phyloP scores from a whole-genome alignment of 1,284 basidiomycete species.

The Kalmanozyma brasiliensis region DNA sequence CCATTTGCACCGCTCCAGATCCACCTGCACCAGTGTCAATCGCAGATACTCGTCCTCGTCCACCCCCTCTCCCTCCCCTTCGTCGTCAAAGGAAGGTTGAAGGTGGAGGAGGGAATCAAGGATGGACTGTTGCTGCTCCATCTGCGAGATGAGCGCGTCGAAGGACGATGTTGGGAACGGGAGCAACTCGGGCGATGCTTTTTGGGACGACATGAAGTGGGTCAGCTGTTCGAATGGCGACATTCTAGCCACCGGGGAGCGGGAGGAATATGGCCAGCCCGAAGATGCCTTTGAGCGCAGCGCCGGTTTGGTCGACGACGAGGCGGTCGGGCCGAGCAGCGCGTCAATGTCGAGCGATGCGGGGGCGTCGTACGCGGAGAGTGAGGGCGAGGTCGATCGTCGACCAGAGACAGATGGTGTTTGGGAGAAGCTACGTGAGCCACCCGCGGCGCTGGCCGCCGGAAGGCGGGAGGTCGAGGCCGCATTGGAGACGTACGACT shows the following conservation, averaged over 20 bases:
- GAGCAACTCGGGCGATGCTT: conserved; percentile 34
- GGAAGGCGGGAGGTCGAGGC: conserved; percentile 20
- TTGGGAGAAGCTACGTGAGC: conserved; percentile 1
- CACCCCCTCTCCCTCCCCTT: conserved; percentile 1
- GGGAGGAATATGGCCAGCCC: conserved; percentile 25
- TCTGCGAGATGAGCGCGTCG: conserved; percentile 31
- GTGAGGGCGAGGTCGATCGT: conserved; percentile 8
- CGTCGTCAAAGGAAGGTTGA: conserved; percentile 3
- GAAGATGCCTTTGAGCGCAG: not conserved
- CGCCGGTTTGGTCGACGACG: not conserved
- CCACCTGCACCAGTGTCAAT: conserved; percentile 62
- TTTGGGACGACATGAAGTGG: conserved; percentile 27
- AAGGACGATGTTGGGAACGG: conserved; percentile 36
- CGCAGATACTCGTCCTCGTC: conserved; percentile 64
- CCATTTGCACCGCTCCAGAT: conserved; percentile 64
- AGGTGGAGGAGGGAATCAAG: conserved; percentile 46
- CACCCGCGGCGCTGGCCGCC: not conserved
- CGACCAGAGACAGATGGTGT: conserved; percentile 4
- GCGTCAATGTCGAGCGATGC: conserved; percentile 38
- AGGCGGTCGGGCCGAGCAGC: conserved; percentile 4
- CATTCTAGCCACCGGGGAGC: conserved; percentile 7
- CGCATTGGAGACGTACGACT: conserved; percentile 23
- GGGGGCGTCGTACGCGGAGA: conserved; percentile 9
- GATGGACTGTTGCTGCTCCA: conserved; percentile 59
- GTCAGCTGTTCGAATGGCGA: conserved; percentile 34